Base-by-base conservation (phyloP, 2,329 filamentous ascomycete genomes). In the Penicillium expansum region DNA sequence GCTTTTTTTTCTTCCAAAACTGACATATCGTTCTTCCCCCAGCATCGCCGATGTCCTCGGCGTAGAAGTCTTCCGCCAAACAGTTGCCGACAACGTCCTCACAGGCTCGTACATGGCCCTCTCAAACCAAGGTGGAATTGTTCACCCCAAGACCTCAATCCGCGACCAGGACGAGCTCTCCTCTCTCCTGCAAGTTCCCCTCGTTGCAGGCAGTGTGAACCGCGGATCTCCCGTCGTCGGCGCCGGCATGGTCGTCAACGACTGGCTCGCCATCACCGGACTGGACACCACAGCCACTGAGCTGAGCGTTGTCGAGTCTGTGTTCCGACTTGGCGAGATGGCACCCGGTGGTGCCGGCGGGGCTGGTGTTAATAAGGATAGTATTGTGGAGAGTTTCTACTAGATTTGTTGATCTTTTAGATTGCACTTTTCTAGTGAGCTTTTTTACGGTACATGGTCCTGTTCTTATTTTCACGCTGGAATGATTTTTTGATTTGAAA, bases 331-430 rank as follows among this genome's bases (percentile, higher is more conserved):
- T 45, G 92, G 92, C 62, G 93, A 97, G 81, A 92, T 91, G 68
- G 80, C 78, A 4, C 68, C 70, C 52, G 83, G 86, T 65, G 91
- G 85, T 7, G 88, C 91, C 49, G 86, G 80, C 50, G 69, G 65
- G 3, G 53, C 47, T 22, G 69, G 64, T 58, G 64, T 67, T 67
- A 87, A 97, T 81, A 97, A 97, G 85, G 93, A 97, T 76, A 94
- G 92, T 64, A 96, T 99, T 86, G 94, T 99, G 61, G 94, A 99
- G 82, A 96, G 91, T 69, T 99, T 97, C 80, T 99, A 99, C 81
- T 99, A 83, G 83, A 69, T 39, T 38, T 27, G 30, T 47, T 30
- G 24, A 38, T 53, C 39, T 49, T 33, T 54, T 37, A 24, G 49
- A 45, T 54, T 44, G 38, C 48, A 30, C 30, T 37, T 37, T 30